phyloP scores from a whole-genome alignment of 805 yeast species.

The Candida saitoana region DNA sequence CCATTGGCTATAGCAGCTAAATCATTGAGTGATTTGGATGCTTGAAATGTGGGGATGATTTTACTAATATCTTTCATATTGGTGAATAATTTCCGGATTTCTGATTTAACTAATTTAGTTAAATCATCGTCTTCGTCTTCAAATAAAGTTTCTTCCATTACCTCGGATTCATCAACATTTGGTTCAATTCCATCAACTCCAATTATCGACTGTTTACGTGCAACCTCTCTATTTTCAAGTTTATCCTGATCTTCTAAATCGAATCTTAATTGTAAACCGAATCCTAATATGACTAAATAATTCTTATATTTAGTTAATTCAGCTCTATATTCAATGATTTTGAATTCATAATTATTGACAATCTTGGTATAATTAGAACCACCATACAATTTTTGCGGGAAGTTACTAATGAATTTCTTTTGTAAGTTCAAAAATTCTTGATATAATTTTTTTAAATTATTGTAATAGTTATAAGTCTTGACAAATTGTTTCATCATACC shows the following conservation, averaged over 20 bases:
- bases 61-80: slow-evolving; percentile 29
- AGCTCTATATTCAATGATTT: slow-evolving; percentile 39
- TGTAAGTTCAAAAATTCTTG: slow-evolving; percentile 28
- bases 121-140: slow-evolving; percentile 28
- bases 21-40: slow-evolving; percentile 23
- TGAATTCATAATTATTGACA: slow-evolving; percentile 36
- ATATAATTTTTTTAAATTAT: slow-evolving; percentile 32
- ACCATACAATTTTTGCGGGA: slow-evolving; percentile 21
- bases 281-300: slow-evolving; percentile 44
- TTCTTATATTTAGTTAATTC: slow-evolving; percentile 44
- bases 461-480: slow-evolving; percentile 39
- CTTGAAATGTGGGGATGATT: slow-evolving; percentile 31
- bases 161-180: not conserved
- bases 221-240: slow-evolving; percentile 6
- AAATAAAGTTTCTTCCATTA: slow-evolving; percentile 5
- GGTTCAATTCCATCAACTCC: not conserved
- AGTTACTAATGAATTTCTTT: slow-evolving; percentile 24
- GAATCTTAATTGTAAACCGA: slow-evolving; percentile 44
- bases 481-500: slow-evolving; percentile 44
- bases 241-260: slow-evolving; percentile 35
- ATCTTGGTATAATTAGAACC: slow-evolving; percentile 34
- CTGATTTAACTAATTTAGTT: slow-evolving; percentile 29
- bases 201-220: not conserved
- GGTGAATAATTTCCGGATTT: slow-evolving; percentile 27
- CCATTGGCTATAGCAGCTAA: slow-evolving; percentile 12